Conservation (phyloP, 768 basidiomycete species). For the Coprinellus micaceus region DNA sequence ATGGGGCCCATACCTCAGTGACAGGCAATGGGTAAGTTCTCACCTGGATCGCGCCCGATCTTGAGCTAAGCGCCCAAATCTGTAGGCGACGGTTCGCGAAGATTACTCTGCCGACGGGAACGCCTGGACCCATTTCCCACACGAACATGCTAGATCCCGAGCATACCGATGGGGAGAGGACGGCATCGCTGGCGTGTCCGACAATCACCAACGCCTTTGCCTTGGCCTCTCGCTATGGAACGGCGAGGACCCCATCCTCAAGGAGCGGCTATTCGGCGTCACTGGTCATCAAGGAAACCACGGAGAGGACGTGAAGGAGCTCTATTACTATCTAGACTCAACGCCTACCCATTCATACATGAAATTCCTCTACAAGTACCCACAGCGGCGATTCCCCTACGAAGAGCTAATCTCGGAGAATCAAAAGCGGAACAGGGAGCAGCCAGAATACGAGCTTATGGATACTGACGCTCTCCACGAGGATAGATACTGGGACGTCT, state of each 20-base stretch:
- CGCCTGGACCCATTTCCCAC: slow-evolving; percentile 94
- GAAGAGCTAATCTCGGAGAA: slow-evolving; percentile 90
- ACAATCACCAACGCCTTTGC: slow-evolving; percentile 94
- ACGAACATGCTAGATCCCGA: slow-evolving; percentile 87
- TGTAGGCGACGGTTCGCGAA: slow-evolving; percentile 93
- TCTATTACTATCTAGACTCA: slow-evolving; percentile 98
- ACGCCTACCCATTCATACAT: slow-evolving; percentile 99
- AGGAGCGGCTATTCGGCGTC: slow-evolving; percentile 94
- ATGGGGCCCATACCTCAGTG: slow-evolving; percentile 97
- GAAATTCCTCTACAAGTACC: slow-evolving; percentile 99
- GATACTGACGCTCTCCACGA: slow-evolving; percentile 91
- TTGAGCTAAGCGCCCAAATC: slow-evolving; percentile 6
- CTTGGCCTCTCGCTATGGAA: slow-evolving; percentile 94
- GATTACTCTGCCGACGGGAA: slow-evolving; percentile 97
- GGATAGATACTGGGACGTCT: slow-evolving; percentile 97
- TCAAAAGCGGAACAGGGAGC: slow-evolving; percentile 75
- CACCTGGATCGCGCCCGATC: background rate
- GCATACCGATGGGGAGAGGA: slow-evolving; percentile 99
- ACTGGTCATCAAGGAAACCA: slow-evolving; percentile 98
- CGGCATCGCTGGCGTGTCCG: slow-evolving; percentile 94
- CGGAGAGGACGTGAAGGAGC: slow-evolving; percentile 98
- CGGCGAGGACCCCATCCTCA: slow-evolving; percentile 87
- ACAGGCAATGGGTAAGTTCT: slow-evolving; percentile 91
- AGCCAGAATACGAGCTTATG: slow-evolving; percentile 88
- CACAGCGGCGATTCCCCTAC: slow-evolving; percentile 89